Percentiles rank a stretch among this genome's conserved stretches.
Evolutionary conservation across 2,329 filamentous ascomycete species (phyloP).

Genomic region (Scedosporium minutisporum): DNA sequence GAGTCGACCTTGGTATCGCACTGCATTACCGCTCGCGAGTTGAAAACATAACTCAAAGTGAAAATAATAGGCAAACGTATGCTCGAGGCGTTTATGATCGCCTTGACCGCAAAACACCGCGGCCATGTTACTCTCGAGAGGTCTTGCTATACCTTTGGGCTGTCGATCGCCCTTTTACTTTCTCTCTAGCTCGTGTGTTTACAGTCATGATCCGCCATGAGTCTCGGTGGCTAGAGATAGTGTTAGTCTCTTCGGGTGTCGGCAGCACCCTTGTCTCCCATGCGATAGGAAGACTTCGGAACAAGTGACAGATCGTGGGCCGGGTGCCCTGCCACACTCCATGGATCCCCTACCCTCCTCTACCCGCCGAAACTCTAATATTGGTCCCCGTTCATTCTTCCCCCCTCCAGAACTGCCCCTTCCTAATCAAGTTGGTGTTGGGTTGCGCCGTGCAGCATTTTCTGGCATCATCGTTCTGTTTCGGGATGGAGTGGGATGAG

Average conservation of each 20-base stretch:
- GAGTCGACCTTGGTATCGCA: not conserved
- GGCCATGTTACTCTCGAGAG: not conserved
- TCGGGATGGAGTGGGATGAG: not conserved
- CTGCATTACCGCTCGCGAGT: not conserved
- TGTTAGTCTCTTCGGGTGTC: not conserved
- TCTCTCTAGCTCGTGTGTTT: too few species aligned
- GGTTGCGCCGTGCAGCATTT: not conserved
- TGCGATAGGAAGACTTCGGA: not conserved
- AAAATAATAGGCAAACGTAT: not conserved
- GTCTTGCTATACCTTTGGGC: not conserved
- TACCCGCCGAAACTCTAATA: not conserved
- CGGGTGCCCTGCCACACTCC: not conserved
- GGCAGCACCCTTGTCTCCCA: not conserved
- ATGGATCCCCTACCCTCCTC: not conserved
- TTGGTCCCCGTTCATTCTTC: not conserved
- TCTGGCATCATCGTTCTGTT: not conserved
- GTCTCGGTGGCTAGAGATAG: too few species aligned
- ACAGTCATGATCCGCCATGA: too few species aligned
- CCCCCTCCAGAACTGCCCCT: too few species aligned
- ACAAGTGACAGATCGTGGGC: not conserved
- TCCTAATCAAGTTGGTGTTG: not conserved
- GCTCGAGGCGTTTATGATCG: not conserved
- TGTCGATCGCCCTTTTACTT: not conserved
- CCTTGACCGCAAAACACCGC: too few species aligned
- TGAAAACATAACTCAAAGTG: not conserved